A percentile compares a stretch with the other conserved stretches of the same genome.
Conservation (phyloP, 306 rosid species). For the Acacia crassicarpa region DNA sequence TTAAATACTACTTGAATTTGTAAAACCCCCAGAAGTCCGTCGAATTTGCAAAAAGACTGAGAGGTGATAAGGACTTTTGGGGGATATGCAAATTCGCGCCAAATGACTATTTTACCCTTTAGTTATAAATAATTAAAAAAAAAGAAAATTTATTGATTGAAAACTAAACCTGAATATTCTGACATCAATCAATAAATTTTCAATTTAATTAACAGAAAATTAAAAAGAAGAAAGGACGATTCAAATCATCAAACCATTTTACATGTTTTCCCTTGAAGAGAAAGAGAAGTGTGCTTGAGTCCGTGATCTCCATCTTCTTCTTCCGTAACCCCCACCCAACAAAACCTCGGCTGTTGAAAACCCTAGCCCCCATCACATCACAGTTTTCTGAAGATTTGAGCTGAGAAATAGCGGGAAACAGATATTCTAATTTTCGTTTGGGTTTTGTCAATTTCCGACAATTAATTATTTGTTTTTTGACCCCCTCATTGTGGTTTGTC, state of each 20-base stretch:
- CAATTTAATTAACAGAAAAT: neutral
- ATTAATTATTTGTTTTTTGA: neutral
- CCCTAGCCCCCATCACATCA: constrained; percentile 39
- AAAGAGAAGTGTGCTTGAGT: neutral
- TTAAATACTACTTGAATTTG: too few species aligned
- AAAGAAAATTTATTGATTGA: too few species aligned
- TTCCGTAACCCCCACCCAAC: constrained; percentile 10
- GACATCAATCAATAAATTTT: constrained; percentile 25
- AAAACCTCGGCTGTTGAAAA: constrained; percentile 40
- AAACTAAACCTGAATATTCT: constrained; percentile 13
- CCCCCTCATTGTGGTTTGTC: neutral
- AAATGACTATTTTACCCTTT: too few species aligned
- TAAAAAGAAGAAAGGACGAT: neutral
- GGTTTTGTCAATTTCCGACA: neutral
- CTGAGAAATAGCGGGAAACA: neutral
- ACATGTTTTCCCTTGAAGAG: neutral
- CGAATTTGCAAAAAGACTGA: too few species aligned
- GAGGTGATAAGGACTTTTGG: too few species aligned
- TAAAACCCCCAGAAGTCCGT: too few species aligned
- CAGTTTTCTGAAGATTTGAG: neutral
- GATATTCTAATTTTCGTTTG: constrained; percentile 13
- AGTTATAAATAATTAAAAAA: too few species aligned
- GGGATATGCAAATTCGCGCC: too few species aligned
- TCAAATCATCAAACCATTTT: constrained; percentile 4
- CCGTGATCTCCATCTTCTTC: constrained; percentile 47